A percentile compares a stretch with the other conserved stretches of the same genome.
These are phyloP conservation scores for Paracorniculantispora psalliotae DNA, from an alignment of 2,329 filamentous ascomycete genomes.

Conservation along the genomic window DNA sequence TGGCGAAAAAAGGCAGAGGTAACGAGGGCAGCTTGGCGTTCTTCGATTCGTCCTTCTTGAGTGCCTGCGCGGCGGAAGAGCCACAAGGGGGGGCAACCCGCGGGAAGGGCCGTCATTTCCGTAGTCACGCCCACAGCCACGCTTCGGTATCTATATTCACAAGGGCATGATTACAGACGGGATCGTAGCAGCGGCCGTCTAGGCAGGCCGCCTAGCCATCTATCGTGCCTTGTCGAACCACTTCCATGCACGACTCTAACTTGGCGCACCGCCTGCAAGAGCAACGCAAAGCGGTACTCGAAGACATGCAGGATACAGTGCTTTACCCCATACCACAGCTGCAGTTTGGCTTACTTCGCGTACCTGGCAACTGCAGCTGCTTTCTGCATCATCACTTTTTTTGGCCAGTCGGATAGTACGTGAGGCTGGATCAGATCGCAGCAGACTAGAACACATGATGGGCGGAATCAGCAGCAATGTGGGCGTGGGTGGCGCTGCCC, in stretches of 20 bases:
- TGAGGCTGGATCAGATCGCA: not conserved
- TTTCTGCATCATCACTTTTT: not conserved
- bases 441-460: slow-evolving; percentile 12
- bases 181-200: too few relatives aligned
- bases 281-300: slow-evolving; percentile 6
- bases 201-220: too few relatives aligned
- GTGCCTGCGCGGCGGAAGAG: too few relatives aligned
- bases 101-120: slow-evolving; percentile 4
- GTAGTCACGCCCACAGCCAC: not conserved
- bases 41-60: not conserved
- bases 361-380: not conserved
- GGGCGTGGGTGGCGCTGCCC: not conserved
- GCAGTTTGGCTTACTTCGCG: not conserved
- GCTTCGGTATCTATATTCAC: not conserved
- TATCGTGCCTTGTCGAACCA: too few relatives aligned
- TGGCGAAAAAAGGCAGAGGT: slow-evolving; percentile 3
- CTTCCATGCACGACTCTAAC: not conserved
- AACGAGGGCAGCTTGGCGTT: not conserved
- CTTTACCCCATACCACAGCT: not conserved
- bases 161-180: too few relatives aligned
- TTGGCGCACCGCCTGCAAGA: too few relatives aligned
- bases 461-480: slow-evolving; percentile 6
- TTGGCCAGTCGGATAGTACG: not conserved
- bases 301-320: not conserved
- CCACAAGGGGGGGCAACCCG: too few relatives aligned